These are phyloP conservation scores for Ascochyta fabae DNA, from an alignment of 2,329 filamentous ascomycete genomes.

Conservation along the genomic window DNA sequence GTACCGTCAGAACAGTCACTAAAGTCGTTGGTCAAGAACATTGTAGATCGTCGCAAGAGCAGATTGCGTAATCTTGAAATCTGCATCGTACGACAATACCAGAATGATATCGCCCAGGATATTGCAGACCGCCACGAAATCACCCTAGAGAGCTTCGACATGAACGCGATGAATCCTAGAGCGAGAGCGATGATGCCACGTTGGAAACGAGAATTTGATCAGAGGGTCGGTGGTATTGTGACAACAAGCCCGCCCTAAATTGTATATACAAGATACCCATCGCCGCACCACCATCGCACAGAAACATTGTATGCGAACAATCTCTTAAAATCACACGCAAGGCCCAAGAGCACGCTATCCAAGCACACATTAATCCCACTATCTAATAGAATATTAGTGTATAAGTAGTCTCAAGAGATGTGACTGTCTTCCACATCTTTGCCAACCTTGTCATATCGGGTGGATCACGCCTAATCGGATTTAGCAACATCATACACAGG, in stretches of 20 bases:
- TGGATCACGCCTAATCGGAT: too few relatives aligned
- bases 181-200: conserved; percentile 39
- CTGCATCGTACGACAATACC: conserved; percentile 37
- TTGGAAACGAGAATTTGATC: conserved; percentile 43
- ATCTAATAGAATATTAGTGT: too few relatives aligned
- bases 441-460: too few relatives aligned
- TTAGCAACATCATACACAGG: background rate
- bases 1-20: conserved; percentile 31
- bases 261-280: background rate
- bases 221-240: conserved; percentile 31
- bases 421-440: too few relatives aligned
- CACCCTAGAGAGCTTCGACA: conserved; percentile 33
- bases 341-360: too few relatives aligned
- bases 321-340: too few relatives aligned
- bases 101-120: conserved; percentile 20
- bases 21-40: conserved; percentile 38
- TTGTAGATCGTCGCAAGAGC: conserved; percentile 29
- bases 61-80: conserved; percentile 27
- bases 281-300: too few relatives aligned
- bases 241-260: background rate
- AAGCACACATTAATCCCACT: too few relatives aligned
- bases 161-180: conserved; percentile 13
- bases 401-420: too few relatives aligned
- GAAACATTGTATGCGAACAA: background rate
- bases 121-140: conserved; percentile 25